Evolutionary conservation across 2,329 filamentous ascomycete genomes (phyloP), one percentile per base, ranked within the genome.

Genomic region (Trichophyton schoenleinii): DNA sequence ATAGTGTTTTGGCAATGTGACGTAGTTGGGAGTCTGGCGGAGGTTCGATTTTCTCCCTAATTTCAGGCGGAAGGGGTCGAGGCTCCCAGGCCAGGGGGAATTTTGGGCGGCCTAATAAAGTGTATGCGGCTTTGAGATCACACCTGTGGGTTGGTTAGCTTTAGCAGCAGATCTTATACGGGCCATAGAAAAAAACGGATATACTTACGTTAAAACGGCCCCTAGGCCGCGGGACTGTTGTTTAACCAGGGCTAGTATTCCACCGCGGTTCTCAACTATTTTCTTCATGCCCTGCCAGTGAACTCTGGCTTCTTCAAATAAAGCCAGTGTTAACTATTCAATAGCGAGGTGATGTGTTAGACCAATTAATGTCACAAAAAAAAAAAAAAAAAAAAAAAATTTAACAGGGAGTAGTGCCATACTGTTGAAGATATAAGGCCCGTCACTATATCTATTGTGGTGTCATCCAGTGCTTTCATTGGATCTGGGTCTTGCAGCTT

Each of bases 211-310:
- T 52, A 72, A 61, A 55, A 73, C 67, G 18, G 68, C 70, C 49
- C 66, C 64, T 38, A 69, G 59, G 46, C 70, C 65, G 2, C 67
- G 67, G 13, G 25, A 71, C 68, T 57, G 66, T 67, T 18, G 68
- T 62, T 11, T 11, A 7, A 28, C 52, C 31, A 55, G 18, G 44
- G 66, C 60, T 31, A 62, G 62, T 52, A 73, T 70, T 2, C 71
- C 71, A 34, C 73, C 72, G 4, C 73, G 70, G n/a, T 72, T 63
- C 3, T 72, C 70, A 11, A 75, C 71, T 70, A 75, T 73, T 9
- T 66, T 68, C 60, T 69, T 70, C 9, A 77, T 66, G 2, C 73
- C 73, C 36, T 67, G 66, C 7, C 76, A 66, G 63, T 77, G 75
- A 22, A 76, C 70, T 44, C 67, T 68, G 15, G 71, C 71, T 65